A percentile compares a stretch with the other conserved stretches of the same genome.
These are phyloP conservation scores for Cladosporium colombiae DNA, from an alignment of 2,329 filamentous ascomycete species.

Conservation along the genomic window DNA sequence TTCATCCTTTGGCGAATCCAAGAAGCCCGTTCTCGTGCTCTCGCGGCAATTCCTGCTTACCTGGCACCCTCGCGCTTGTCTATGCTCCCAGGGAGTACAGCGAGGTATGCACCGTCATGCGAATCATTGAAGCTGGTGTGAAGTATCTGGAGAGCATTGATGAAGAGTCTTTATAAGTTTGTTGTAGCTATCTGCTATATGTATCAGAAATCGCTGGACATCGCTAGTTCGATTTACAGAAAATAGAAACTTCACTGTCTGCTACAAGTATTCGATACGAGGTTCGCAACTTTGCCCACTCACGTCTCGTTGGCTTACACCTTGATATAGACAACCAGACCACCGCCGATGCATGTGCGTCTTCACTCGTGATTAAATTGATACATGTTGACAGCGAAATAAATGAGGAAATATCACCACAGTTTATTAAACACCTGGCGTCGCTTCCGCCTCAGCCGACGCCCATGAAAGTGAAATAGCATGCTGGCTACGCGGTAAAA, in stretches of 20 bases:
- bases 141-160: constrained; percentile 1
- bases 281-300: no score
- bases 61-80: background rate
- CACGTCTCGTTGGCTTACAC: no score
- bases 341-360: no score
- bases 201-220: background rate
- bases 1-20: background rate
- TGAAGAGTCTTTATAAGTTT: background rate
- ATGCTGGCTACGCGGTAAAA: no score
- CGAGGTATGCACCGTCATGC: constrained; percentile 8
- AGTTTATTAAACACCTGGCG: no score
- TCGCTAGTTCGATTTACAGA: background rate
- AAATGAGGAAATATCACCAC: no score
- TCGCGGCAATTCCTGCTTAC: background rate
- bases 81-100: background rate
- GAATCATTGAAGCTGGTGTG: constrained; percentile 9
- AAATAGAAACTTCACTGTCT: background rate
- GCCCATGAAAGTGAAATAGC: no score
- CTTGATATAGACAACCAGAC: background rate
- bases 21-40: background rate
- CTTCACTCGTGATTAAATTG: no score
- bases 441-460: no score
- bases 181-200: no score
- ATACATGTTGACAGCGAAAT: no score
- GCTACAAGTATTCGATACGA: background rate